phyloP scores from a whole-genome alignment of 139 green algal genomes.

The Chlorella sorokiniana region DNA sequence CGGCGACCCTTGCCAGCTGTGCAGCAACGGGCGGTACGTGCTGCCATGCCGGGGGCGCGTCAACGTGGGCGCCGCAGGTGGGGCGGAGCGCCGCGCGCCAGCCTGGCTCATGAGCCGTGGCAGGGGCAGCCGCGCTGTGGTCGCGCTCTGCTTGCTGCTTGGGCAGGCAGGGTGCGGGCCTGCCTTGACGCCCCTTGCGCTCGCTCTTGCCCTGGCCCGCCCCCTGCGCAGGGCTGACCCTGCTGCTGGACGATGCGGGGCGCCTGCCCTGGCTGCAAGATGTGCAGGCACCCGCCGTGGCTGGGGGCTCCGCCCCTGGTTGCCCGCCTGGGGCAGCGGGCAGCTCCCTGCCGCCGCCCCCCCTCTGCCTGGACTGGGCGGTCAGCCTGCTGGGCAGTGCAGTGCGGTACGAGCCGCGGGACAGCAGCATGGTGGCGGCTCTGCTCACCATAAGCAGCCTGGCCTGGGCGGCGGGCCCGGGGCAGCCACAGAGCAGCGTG shows the following conservation, averaged over 20 bases:
- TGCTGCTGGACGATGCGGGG: constrained; percentile 3
- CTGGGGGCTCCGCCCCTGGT: too few species aligned
- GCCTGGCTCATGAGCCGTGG: background rate
- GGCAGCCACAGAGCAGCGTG: background rate
- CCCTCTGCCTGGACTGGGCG: constrained; percentile 11
- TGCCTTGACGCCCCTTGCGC: background rate
- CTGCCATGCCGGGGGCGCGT: constrained; percentile 7
- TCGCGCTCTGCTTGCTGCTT: background rate
- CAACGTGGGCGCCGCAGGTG: background rate
- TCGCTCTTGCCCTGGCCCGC: background rate
- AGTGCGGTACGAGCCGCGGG: constrained; percentile 7
- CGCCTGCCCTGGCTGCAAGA: constrained; percentile 1
- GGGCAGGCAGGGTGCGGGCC: background rate
- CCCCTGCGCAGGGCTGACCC: constrained; percentile 6
- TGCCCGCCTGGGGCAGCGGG: background rate
- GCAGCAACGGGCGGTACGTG: constrained; percentile 13
- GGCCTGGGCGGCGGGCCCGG: background rate
- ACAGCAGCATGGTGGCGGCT: background rate
- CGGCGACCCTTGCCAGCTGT: background rate
- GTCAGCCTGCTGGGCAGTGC: background rate
- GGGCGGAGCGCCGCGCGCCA: background rate
- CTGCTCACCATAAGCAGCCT: background rate
- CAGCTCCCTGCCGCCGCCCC: too few species aligned
- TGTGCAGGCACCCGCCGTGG: background rate
- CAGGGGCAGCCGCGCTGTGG: background rate